Evolutionary conservation across 2,329 filamentous ascomycete genomes (phyloP), one percentile per base, ranked within the genome.

Genomic region (Colletotrichum agaves): DNA sequence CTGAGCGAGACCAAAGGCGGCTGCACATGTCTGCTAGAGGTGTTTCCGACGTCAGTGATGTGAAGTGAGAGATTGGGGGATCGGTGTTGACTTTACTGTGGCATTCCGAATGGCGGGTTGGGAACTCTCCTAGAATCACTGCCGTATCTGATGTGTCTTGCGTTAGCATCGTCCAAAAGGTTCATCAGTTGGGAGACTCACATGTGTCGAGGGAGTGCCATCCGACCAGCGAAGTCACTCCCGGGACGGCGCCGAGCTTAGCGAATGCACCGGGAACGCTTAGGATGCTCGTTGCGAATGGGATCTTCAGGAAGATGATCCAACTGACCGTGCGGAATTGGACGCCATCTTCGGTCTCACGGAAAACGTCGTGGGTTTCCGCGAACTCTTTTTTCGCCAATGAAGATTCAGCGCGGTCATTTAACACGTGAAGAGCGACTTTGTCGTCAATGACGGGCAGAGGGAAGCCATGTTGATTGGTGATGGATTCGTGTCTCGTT

Each of bases 1-100:
- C 85, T 11, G 83, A 65, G 3, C 79, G 81, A 4, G 86, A 86
- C 60, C 87, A 85, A 17, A 88, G 77, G 12, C 87, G 69, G 47
- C 70, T 71, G 19, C 70, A 71, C 70, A 74, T 74, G 6, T 49
- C 46, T 12, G 46, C 46, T 4, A 49, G 46, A 23, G 46, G 19
- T 49, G 7, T 4, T 15, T 8, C 5, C 10, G 13, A 0, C 23
- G 21, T 49, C 15, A 49, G 44, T 0, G 44, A 49, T 23, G 2
- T 15, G n/a, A n/a, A n/a, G n/a, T 15, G 44, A 2, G 11, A 12
- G 3, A 19, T 17, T 3, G 11, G 7, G n/a, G 19, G 4, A 47
- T 5, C 4, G 17, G 44, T 5, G 1, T 17, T 33, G 31, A 33
- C 1, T n/a, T 17, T 49, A 31, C 46, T 49, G 46, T 49, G 46